Conservation (phyloP, 2,329 filamentous ascomycete genomes). For the Botrytis hyacinthi region DNA sequence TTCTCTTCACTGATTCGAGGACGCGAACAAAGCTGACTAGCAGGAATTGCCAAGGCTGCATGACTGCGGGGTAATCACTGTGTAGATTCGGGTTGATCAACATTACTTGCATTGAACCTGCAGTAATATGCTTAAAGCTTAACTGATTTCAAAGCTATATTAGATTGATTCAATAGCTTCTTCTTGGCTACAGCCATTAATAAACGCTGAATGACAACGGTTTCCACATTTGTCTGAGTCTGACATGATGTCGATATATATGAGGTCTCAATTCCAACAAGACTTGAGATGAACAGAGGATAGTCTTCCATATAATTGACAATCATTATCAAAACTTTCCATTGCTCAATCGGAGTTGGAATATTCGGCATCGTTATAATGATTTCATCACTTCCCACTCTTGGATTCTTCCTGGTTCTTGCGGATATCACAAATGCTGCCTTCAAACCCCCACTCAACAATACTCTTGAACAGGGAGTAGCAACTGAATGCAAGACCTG, state of each 20-base stretch:
- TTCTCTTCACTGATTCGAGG: constrained; percentile 2
- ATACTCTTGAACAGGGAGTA: constrained; percentile 26
- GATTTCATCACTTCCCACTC: not conserved
- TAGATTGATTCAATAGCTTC: not conserved
- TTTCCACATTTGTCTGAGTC: not conserved
- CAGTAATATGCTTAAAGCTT: not conserved
- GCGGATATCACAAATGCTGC: constrained; percentile 9
- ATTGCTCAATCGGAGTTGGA: not conserved
- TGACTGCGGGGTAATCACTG: not conserved
- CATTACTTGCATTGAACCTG: constrained; percentile 4
- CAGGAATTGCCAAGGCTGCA: constrained; percentile 6
- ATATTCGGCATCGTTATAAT: not conserved
- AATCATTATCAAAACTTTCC: not conserved
- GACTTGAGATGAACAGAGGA: not conserved
- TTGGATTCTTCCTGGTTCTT: not conserved
- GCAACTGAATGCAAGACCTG: constrained; percentile 31
- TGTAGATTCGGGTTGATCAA: not conserved
- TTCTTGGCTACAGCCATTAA: constrained; percentile 4
- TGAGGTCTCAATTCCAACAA: not conserved
- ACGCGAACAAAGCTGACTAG: not conserved
- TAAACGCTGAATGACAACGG: not conserved
- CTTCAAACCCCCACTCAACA: constrained; percentile 24
- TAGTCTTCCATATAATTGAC: not conserved
- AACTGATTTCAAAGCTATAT: not conserved
- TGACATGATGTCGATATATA: not conserved